phyloP scores from a whole-genome alignment of 2,329 filamentous ascomycete species.

The Cercospora brassicicola region DNA sequence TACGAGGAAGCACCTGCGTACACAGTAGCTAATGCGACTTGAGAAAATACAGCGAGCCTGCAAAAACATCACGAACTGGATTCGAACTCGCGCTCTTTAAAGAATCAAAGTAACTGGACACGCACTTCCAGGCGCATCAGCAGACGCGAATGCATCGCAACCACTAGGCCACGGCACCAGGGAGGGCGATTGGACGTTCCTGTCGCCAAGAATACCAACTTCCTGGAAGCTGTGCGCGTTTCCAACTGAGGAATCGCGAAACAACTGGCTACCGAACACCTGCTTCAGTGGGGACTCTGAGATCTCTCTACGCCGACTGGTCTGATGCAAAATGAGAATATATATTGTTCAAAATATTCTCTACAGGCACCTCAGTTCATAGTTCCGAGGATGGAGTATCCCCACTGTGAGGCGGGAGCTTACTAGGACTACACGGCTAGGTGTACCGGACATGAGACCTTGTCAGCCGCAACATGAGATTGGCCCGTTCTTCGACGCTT shows the following conservation, averaged over 20 bases:
- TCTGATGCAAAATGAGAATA: neutral
- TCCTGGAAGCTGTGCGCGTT: neutral
- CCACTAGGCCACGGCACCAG: neutral
- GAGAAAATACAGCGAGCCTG: neutral
- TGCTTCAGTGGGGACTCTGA: neutral
- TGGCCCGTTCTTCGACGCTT: neutral
- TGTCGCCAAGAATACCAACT: neutral
- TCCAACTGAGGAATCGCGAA: neutral
- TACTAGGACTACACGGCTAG: neutral
- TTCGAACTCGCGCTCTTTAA: neutral
- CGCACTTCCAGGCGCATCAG: neutral
- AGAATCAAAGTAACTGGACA: neutral
- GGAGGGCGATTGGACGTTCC: neutral
- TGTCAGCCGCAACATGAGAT: conserved; percentile 5
- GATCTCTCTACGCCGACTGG: neutral
- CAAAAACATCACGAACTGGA: neutral
- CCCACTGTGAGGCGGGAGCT: conserved; percentile 4
- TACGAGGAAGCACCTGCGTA: conserved; percentile 13
- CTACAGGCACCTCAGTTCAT: neutral
- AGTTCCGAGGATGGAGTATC: neutral
- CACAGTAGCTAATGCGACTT: neutral
- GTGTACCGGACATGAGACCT: conserved; percentile 4
- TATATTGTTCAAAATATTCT: neutral
- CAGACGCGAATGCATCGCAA: neutral
- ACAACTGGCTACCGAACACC: neutral